These are phyloP conservation scores for Knufia fluminis DNA, from an alignment of 2,329 filamentous ascomycete genomes.

Conservation along the genomic window DNA sequence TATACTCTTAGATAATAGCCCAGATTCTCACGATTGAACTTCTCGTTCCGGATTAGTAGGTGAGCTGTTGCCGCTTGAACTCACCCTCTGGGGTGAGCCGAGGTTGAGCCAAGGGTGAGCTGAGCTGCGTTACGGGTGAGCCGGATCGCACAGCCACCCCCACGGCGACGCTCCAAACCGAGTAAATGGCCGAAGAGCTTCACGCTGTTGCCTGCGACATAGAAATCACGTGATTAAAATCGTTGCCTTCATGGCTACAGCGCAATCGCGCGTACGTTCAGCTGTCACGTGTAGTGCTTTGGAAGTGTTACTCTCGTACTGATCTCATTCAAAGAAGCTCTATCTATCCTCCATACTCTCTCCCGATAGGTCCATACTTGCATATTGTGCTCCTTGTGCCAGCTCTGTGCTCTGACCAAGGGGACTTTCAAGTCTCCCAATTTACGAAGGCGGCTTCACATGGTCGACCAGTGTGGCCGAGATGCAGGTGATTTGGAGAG, in stretches of 20 bases:
- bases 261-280: neutral
- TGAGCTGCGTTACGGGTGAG: slow-evolving; percentile 1
- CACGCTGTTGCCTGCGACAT: neutral
- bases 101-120: neutral
- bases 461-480: neutral
- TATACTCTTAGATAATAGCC: slow-evolving; percentile 2
- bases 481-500: neutral
- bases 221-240: neutral
- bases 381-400: no score
- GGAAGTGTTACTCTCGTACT: no score
- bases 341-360: no score
- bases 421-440: no score
- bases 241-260: neutral
- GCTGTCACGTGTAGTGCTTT: no score
- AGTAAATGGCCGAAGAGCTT: slow-evolving; percentile 1
- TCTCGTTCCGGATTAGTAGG: slow-evolving; percentile 2
- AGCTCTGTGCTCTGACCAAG: no score
- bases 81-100: slow-evolving; percentile 1
- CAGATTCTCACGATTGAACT: slow-evolving; percentile 1
- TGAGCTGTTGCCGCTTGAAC: slow-evolving; percentile 2
- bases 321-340: no score
- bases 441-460: neutral
- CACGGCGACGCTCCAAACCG: neutral
- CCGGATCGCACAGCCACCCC: slow-evolving; percentile 1
- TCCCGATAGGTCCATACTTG: no score